These are phyloP conservation scores for Talaromyces sp. DNA, from an alignment of 2,329 filamentous ascomycete species.

Conservation along the genomic window DNA sequence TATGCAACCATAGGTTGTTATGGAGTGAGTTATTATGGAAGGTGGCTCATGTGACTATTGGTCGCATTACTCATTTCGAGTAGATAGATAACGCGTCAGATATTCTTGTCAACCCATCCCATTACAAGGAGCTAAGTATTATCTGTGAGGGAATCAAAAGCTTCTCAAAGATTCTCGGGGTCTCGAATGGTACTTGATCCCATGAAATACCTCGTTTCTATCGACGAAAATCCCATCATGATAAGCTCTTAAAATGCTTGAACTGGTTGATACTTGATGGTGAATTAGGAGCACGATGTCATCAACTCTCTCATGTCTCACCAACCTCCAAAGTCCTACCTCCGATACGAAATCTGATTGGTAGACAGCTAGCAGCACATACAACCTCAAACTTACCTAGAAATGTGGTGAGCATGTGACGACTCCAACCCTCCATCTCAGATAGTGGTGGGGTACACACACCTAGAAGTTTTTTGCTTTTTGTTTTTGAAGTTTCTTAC, in stretches of 20 bases:
- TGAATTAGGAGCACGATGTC: neutral
- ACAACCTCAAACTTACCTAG: slow-evolving; percentile 1
- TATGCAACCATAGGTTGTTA: neutral
- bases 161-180: neutral
- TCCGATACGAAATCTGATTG: slow-evolving; percentile 2
- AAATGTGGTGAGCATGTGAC: slow-evolving; percentile 5
- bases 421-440: slow-evolving; percentile 5
- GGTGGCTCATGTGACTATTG: slow-evolving; percentile 11
- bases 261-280: neutral
- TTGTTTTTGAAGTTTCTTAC: neutral
- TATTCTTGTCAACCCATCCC: neutral
- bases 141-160: neutral
- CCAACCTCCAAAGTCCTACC: neutral
- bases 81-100: neutral
- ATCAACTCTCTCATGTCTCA: neutral
- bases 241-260: neutral
- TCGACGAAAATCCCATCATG: neutral
- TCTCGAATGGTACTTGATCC: neutral
- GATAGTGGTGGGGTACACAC: slow-evolving; percentile 5
- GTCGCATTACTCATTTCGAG: neutral
- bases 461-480: neutral
- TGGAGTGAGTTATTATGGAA: slow-evolving; percentile 3
- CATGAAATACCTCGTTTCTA: neutral
- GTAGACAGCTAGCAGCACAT: neutral
- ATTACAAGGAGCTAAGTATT: neutral